Conservation (phyloP, 192 early-diverging fungal genomes). For the Ramicandelaber brevisporus region DNA sequence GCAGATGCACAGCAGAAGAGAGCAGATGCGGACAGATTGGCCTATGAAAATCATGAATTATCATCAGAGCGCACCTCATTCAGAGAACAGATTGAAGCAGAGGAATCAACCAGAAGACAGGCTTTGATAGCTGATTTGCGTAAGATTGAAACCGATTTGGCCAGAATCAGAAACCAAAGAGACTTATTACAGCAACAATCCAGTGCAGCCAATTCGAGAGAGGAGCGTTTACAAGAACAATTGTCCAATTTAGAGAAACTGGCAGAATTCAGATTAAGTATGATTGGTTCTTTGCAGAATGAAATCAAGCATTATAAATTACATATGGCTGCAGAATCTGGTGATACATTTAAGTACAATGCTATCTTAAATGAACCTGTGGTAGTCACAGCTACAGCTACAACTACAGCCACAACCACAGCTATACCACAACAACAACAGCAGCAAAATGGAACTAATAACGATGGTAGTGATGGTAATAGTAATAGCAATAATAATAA, state of each 20-base stretch:
- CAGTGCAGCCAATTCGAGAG: conserved; percentile 14
- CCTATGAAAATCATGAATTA: conserved; percentile 15
- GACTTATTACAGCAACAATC: conserved; percentile 21
- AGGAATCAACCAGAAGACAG: conserved; percentile 12
- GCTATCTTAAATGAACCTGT: conserved; percentile 13
- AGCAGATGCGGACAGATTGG: conserved; percentile 10
- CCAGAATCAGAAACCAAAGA: conserved; percentile 21
- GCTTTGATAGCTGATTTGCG: conserved; percentile 22
- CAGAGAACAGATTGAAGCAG: conserved; percentile 11
- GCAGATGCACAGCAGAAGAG: conserved; percentile 17
- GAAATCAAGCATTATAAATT: conserved; percentile 28
- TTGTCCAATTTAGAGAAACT: conserved; percentile 18
- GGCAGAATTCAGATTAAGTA: conserved; percentile 21
- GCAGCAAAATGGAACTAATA: no score
- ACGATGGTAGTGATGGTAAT: no score
- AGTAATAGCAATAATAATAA: no score
- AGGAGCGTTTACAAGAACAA: conserved; percentile 13
- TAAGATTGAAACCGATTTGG: conserved; percentile 21
- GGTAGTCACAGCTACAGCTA: no score
- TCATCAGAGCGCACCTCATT: conserved; percentile 10
- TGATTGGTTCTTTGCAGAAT: conserved; percentile 24
- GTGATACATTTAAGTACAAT: conserved; percentile 21
- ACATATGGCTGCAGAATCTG: conserved; percentile 16
- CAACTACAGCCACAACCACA: no score
- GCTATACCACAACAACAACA: no score